Evolutionary conservation across 75 land plant species (phyloP).

Genomic region (Ceratopteris richardii): DNA sequence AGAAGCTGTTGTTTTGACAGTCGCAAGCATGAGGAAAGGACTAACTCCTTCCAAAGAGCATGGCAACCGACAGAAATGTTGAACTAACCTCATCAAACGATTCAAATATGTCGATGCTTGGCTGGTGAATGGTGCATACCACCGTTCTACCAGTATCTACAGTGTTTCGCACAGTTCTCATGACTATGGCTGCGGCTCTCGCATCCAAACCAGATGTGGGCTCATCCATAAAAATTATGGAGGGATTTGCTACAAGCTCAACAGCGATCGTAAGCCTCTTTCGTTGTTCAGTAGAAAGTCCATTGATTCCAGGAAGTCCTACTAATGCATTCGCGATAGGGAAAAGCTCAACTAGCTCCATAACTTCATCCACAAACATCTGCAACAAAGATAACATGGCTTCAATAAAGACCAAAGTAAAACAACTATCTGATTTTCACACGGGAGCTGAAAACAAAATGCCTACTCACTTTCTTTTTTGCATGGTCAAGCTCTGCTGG

Average conservation of each 20-base stretch:
- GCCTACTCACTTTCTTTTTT: conserved; percentile 42
- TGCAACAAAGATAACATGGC: conserved; percentile 7
- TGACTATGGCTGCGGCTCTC: conserved; percentile 79
- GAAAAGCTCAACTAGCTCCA: conserved; percentile 72
- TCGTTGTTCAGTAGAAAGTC: conserved; percentile 79
- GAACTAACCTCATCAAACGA: conserved; percentile 72
- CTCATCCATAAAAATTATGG: conserved; percentile 88
- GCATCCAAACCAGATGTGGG: conserved; percentile 84
- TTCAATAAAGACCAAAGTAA: neutral
- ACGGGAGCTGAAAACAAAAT: too few relatives aligned
- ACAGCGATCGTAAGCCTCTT: conserved; percentile 80
- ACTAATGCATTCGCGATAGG: conserved; percentile 59
- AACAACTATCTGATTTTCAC: neutral
- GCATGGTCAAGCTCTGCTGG: conserved; percentile 45
- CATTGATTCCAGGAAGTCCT: conserved; percentile 70
- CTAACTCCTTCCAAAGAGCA: conserved; percentile 2
- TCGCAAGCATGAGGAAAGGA: neutral
- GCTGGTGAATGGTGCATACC: conserved; percentile 78
- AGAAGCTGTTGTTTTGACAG: conserved; percentile 31
- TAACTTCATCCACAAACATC: conserved; percentile 69
- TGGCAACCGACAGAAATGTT: neutral
- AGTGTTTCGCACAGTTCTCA: conserved; percentile 78
- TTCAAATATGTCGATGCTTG: conserved; percentile 79
- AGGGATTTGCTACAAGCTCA: conserved; percentile 82
- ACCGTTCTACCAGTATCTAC: conserved; percentile 84